Evolutionary conservation across 2,329 filamentous ascomycete species (phyloP), one percentile per base, ranked within the genome.

Genomic region (Phaeosphaeriaceae sp.): DNA sequence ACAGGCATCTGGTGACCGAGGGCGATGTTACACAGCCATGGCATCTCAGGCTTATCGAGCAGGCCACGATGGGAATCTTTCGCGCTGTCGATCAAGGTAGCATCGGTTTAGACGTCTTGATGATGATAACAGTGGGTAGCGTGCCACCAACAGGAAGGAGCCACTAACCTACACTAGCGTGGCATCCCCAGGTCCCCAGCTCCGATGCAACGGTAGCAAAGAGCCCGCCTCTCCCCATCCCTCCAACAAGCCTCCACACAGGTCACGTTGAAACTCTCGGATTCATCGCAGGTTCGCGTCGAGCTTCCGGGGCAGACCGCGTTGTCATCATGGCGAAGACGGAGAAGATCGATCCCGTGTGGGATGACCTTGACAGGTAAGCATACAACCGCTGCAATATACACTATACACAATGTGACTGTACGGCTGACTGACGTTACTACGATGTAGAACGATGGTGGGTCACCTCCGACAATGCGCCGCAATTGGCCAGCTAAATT

Each of bases 301-400:
- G 61, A 57, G 55, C 15, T 56, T 61, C 62, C 56, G 67, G 63
- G 67, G 66, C 69, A 62, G 67, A 63, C 55, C 61, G 62, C 88
- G 81, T 84, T 84, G 82, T 82, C 88, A 84, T 68, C 66, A 82
- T 82, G 80, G 78, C 66, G 70, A 78, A 81, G 72, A 71, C 69
- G 70, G 70, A 73, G 54, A 78, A 77, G 64, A 72, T 83, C 59
- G 81, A 83, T 74, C 78, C 81, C 65, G 80, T 83, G 60, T 93
- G 90, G 90, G 88, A 92, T 73, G 85, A 92, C 77, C 84, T 91
- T 72, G 88, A 92, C 80, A 90, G 89, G 90, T 92, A 85, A 73
- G 88, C 71, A 65, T 68, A 69, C 60, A 60, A 65, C 66, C 67
- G 49, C 60, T 64, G 59, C 47, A 58, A 56, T 61, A 54, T 61